phyloP scores from a whole-genome alignment of 1,284 basidiomycete species.

The Cystobasidiaceae sp. region DNA sequence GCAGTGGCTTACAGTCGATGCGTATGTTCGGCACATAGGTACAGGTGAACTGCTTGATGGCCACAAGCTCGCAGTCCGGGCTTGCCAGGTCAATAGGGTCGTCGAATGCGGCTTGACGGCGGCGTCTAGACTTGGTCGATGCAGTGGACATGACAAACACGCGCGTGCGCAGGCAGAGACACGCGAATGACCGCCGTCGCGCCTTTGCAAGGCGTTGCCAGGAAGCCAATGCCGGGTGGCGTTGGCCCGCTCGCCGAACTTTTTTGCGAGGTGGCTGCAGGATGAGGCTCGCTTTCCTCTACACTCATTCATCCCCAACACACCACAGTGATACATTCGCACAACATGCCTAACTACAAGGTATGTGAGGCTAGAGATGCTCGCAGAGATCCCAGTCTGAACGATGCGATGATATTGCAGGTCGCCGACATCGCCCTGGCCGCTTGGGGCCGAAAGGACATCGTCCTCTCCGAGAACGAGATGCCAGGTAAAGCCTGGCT shows the following conservation, averaged over 20 bases:
- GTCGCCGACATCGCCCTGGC: slow-evolving; percentile 37
- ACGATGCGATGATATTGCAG: too few relatives aligned
- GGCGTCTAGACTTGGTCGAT: slow-evolving; percentile 1
- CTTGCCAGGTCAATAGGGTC: slow-evolving; percentile 7
- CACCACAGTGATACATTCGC: background rate
- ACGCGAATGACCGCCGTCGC: too few relatives aligned
- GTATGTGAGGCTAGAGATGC: background rate
- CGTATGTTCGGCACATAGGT: slow-evolving; percentile 10
- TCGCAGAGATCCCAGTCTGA: background rate
- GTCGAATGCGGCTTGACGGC: slow-evolving; percentile 2
- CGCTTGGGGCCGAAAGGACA: slow-evolving; percentile 45
- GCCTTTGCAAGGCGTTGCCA: too few relatives aligned
- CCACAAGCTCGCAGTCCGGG: slow-evolving; percentile 17
- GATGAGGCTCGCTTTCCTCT: background rate
- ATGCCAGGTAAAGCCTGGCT: slow-evolving; percentile 26
- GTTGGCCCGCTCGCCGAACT: too few relatives aligned
- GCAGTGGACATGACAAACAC: background rate
- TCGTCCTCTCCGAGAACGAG: slow-evolving; percentile 43
- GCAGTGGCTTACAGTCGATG: slow-evolving; percentile 26
- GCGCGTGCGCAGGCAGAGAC: too few relatives aligned
- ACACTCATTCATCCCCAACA: background rate
- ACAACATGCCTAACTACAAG: slow-evolving; percentile 32
- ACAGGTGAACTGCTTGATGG: slow-evolving; percentile 20
- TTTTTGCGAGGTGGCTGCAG: too few relatives aligned
- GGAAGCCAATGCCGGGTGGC: too few relatives aligned